Evolutionary conservation across 2,329 filamentous ascomycete genomes (phyloP).

Genomic region (Pyrenophora tritici-repentis): DNA sequence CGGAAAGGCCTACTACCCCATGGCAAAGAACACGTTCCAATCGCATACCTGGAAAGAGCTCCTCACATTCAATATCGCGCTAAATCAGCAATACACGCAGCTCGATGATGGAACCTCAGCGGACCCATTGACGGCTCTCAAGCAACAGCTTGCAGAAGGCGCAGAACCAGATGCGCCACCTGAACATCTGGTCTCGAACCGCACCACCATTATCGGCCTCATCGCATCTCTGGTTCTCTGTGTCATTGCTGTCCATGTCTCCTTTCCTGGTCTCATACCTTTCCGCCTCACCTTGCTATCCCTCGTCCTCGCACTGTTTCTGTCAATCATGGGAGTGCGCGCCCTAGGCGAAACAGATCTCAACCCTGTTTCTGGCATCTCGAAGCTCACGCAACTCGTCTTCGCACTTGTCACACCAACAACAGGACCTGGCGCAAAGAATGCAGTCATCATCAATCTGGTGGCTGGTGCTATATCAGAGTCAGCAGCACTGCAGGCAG

Average conservation of each 20-base stretch:
- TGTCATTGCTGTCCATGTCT: slow-evolving; percentile 76
- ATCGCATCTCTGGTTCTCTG: slow-evolving; percentile 78
- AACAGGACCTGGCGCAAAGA: slow-evolving; percentile 61
- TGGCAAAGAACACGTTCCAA: slow-evolving; percentile 31
- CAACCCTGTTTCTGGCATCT: slow-evolving; percentile 95
- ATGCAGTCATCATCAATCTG: slow-evolving; percentile 92
- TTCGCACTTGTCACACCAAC: slow-evolving; percentile 86
- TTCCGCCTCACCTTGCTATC: slow-evolving; percentile 83
- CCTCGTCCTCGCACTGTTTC: slow-evolving; percentile 73
- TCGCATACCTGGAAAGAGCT: slow-evolving; percentile 46
- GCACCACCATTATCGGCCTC: slow-evolving; percentile 75
- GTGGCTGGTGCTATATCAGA: slow-evolving; percentile 88
- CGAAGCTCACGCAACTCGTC: slow-evolving; percentile 92
- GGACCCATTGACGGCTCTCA: slow-evolving; percentile 36
- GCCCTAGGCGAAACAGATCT: slow-evolving; percentile 82
- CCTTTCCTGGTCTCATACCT: slow-evolving; percentile 83
- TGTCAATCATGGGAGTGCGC: slow-evolving; percentile 68
- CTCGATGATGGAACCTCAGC: slow-evolving; percentile 32
- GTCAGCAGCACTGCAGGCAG: slow-evolving; percentile 86
- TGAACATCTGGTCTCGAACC: slow-evolving; percentile 77
- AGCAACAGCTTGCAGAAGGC: slow-evolving; percentile 34
- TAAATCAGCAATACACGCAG: slow-evolving; percentile 48
- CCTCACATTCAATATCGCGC: slow-evolving; percentile 39
- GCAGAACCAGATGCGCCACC: slow-evolving; percentile 76
- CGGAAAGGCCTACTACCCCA: slow-evolving; percentile 47